Conservation (phyloP, 2,329 filamentous ascomycete species). For the Periconia sp. region DNA sequence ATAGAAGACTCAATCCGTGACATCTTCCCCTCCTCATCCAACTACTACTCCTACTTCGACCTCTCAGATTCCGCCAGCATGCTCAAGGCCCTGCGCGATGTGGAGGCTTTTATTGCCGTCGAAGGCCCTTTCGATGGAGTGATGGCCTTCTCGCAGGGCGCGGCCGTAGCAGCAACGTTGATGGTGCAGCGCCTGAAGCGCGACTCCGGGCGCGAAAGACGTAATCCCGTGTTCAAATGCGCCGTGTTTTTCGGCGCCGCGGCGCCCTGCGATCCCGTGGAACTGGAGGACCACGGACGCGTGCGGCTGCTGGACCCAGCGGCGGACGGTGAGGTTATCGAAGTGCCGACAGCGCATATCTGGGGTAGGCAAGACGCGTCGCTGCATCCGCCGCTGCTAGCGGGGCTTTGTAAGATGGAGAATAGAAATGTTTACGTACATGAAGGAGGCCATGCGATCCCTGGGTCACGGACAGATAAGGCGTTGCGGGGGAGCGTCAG, state of each 20-base stretch:
- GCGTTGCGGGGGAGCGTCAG: not conserved
- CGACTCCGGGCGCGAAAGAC: not conserved
- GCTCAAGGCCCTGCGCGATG: constrained; percentile 1
- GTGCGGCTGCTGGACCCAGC: not conserved
- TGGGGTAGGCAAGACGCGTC: constrained; percentile 5
- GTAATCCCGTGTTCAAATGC: constrained; percentile 1
- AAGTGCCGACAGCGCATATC: constrained; percentile 7
- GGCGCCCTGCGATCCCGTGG: not conserved
- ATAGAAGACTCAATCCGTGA: not conserved
- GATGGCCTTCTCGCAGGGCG: constrained; percentile 13
- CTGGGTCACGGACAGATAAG: not conserved
- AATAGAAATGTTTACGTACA: not conserved
- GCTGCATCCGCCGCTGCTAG: not conserved
- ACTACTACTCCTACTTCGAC: constrained; percentile 5
- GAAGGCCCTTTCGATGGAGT: constrained; percentile 15
- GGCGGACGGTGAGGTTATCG: not conserved
- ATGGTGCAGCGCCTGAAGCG: not conserved
- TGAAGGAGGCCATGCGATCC: constrained; percentile 1
- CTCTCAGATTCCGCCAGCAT: not conserved
- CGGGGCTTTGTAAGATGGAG: not conserved
- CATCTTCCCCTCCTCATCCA: not conserved
- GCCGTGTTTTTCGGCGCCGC: constrained; percentile 9
- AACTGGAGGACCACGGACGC: not conserved
- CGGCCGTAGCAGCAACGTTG: constrained; percentile 2
- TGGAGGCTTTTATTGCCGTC: constrained; percentile 2